Evolutionary conservation across 805 yeast species (phyloP).

Genomic region (Cyberlindnera amylophila): DNA sequence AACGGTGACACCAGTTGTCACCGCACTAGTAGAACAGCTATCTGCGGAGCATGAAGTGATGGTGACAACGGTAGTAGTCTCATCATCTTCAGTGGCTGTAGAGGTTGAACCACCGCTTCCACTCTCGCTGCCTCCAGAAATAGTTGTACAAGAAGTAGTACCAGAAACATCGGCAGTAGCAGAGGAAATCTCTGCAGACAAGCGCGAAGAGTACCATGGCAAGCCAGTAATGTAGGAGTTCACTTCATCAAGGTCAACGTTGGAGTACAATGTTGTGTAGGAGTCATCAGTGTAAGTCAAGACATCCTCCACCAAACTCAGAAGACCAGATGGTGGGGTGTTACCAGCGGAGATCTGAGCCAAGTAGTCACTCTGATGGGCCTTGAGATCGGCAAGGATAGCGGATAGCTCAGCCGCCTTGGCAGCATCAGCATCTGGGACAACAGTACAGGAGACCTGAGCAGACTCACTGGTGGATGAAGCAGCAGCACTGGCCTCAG

Average conservation of each 20-base stretch:
- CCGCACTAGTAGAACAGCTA: slow-evolving; percentile 1
- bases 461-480: background rate
- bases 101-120: background rate
- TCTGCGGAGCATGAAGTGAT: slow-evolving; percentile 3
- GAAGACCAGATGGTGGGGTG: slow-evolving; percentile 28
- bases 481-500: no score
- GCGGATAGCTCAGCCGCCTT: slow-evolving; percentile 6
- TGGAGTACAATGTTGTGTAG: slow-evolving; percentile 30
- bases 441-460: background rate
- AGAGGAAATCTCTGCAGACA: slow-evolving; percentile 9
- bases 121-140: no score
- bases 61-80: background rate
- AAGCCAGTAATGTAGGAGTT: slow-evolving; percentile 29
- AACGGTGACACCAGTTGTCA: slow-evolving; percentile 8
- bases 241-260: slow-evolving; percentile 27
- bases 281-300: slow-evolving; percentile 32
- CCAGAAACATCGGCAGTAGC: background rate
- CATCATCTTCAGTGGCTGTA: background rate
- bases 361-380: slow-evolving; percentile 20
- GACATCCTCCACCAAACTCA: slow-evolving; percentile 26
- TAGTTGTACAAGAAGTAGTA: slow-evolving; percentile 4
- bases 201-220: slow-evolving; percentile 31
- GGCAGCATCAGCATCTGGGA: no score
- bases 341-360: slow-evolving; percentile 20
- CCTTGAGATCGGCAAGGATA: slow-evolving; percentile 17